A percentile compares a stretch with the other conserved stretches of the same genome.
Conservation (phyloP, 1,139 yeast genomes). For the Candida frijolesensis region DNA sequence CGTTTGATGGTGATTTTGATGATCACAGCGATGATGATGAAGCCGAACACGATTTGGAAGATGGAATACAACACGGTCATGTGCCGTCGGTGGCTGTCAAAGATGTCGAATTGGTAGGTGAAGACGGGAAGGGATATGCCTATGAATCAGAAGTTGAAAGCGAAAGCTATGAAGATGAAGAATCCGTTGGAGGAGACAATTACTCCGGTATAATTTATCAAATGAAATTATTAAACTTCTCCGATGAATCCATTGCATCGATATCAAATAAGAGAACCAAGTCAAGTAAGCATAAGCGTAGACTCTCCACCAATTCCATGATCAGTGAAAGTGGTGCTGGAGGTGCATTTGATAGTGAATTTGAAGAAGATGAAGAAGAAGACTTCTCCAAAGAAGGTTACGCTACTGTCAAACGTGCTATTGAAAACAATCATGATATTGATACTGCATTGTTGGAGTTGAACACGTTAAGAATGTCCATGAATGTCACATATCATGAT, state of each 20-base stretch:
- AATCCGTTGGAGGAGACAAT: conserved; percentile 23
- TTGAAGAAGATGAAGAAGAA: conserved; percentile 84
- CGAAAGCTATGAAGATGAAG: conserved; percentile 46
- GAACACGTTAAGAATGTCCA: conserved; percentile 93
- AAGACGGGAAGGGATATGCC: conserved; percentile 59
- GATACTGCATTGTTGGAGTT: conserved; percentile 92
- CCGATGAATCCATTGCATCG: conserved; percentile 80
- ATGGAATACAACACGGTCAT: conserved; percentile 4
- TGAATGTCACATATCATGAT: conserved; percentile 93
- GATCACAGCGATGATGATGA: conserved; percentile 29
- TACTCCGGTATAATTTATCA: conserved; percentile 54
- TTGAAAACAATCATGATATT: conserved; percentile 87
- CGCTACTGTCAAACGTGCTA: conserved; percentile 91
- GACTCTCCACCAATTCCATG: conserved; percentile 41
- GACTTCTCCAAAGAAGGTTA: conserved; percentile 85
- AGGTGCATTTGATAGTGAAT: conserved; percentile 25
- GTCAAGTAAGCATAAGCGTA: conserved; percentile 28
- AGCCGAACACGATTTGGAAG: conserved; percentile 15
- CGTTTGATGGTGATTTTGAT: conserved; percentile 24
- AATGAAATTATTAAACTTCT: conserved; percentile 63
- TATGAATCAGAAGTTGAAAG: conserved; percentile 51
- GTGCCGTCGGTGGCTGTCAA: conserved; percentile 14
- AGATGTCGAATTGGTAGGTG: conserved; percentile 53
- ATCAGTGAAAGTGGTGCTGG: conserved; percentile 40
- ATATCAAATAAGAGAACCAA: conserved; percentile 46